Conservation (phyloP, 768 basidiomycete genomes). For the Melanogaster broomeanus region DNA sequence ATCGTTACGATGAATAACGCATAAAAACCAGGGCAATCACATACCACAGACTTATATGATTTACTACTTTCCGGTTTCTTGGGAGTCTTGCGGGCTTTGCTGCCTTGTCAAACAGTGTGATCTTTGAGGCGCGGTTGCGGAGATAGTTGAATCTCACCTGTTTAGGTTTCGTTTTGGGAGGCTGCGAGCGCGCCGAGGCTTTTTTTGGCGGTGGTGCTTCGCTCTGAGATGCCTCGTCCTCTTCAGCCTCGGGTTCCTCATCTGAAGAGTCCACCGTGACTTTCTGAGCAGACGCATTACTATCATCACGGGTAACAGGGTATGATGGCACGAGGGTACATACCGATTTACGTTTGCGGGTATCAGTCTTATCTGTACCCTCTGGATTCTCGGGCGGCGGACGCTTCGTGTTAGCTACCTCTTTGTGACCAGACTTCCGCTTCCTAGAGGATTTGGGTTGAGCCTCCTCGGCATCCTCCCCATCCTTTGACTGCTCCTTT, state of each 20-base stretch:
- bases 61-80: slow-evolving; percentile 21
- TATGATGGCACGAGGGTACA: background rate
- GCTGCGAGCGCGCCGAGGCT: slow-evolving; percentile 6
- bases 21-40: background rate
- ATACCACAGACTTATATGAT: slow-evolving; percentile 29
- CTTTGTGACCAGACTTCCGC: slow-evolving; percentile 1
- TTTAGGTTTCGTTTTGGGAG: slow-evolving; percentile 9
- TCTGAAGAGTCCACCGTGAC: background rate
- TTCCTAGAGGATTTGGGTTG: slow-evolving; percentile 7
- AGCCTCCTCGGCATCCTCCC: background rate
- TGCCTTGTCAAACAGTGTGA: slow-evolving; percentile 6
- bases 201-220: slow-evolving; percentile 10
- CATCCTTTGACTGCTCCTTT: slow-evolving; percentile 1
- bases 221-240: background rate
- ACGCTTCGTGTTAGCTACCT: background rate
- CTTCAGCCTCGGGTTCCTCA: background rate
- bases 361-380: background rate
- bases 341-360: slow-evolving; percentile 15
- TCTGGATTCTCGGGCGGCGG: background rate
- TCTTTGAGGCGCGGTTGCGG: background rate
- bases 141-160: background rate
- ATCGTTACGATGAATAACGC: background rate
- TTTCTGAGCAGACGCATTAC: slow-evolving; percentile 2
- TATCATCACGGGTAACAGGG: background rate
- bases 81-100: slow-evolving; percentile 8